phyloP scores from a whole-genome alignment of 2,329 filamentous ascomycete species.

The Alternaria arborescens region DNA sequence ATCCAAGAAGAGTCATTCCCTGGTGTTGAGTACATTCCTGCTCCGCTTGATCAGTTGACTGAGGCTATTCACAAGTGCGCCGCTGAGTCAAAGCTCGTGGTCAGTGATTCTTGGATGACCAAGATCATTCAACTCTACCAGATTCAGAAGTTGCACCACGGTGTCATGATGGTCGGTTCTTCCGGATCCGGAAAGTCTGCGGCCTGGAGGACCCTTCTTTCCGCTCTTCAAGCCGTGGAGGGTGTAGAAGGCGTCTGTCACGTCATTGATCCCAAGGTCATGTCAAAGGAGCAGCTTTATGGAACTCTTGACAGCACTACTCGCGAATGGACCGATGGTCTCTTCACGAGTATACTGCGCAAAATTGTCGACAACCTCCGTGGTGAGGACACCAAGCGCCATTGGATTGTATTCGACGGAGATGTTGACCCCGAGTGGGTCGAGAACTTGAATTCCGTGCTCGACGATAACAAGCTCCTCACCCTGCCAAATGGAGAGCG shows the following conservation, averaged over 20 bases:
- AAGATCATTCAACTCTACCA: conserved; percentile 97
- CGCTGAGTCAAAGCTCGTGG: conserved; percentile 83
- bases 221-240: conserved; percentile 90
- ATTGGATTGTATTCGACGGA: conserved; percentile 99
- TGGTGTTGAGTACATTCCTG: conserved; percentile 89
- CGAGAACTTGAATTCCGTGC: conserved; percentile 98
- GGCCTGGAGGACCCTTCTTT: conserved; percentile 90
- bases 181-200: conserved; percentile 98
- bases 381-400: conserved; percentile 93
- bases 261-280: conserved; percentile 99
- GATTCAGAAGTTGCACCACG: conserved; percentile 96
- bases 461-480: conserved; percentile 98
- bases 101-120: conserved; percentile 95
- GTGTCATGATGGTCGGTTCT: conserved; percentile 99
- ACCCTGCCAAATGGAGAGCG: conserved; percentile 98
- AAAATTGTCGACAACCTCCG: conserved; percentile 99
- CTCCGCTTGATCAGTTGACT: conserved; percentile 81
- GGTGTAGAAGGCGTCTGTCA: conserved; percentile 93
- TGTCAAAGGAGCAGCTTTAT: conserved; percentile 98
- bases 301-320: conserved; percentile 96
- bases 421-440: conserved; percentile 99
- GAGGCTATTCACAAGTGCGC: conserved; percentile 84
- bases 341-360: conserved; percentile 96
- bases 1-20: conserved; percentile 91
- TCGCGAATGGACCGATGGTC: conserved; percentile 96